Evolutionary conservation across 75 land plant species (phyloP).

Genomic region (Adiantum capillusveneris): DNA sequence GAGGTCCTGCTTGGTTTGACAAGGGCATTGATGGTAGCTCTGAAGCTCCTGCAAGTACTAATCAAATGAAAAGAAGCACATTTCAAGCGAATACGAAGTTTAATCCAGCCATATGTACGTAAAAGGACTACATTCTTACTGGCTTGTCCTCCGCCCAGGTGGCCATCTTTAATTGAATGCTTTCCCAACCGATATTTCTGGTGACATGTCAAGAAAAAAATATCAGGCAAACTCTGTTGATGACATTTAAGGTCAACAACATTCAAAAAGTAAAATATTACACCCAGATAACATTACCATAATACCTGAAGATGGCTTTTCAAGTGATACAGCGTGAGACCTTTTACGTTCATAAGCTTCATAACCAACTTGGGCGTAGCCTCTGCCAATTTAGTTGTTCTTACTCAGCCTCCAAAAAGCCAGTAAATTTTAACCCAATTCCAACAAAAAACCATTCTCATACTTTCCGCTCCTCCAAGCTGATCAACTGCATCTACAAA

Average conservation of each 20-base stretch:
- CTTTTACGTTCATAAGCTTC: constrained; percentile 27
- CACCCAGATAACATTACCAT: background rate
- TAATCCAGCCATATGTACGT: no score
- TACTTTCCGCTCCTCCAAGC: constrained; percentile 9
- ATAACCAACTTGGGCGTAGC: constrained; percentile 30
- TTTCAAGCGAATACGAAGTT: no score
- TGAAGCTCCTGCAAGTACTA: constrained; percentile 11
- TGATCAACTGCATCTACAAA: constrained; percentile 8
- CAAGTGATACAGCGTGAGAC: constrained; percentile 27
- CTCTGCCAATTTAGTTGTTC: no score
- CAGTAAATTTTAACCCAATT: no score
- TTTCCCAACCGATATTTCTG: constrained; percentile 50
- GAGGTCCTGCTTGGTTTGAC: constrained; percentile 11
- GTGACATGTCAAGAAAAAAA: background rate
- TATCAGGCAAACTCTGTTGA: no score
- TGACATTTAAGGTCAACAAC: background rate
- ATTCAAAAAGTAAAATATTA: background rate
- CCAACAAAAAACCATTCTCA: background rate
- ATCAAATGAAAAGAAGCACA: no score
- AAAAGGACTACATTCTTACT: no score
- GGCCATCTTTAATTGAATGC: constrained; percentile 28
- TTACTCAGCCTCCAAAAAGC: no score
- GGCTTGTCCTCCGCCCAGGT: background rate
- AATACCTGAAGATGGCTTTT: constrained; percentile 30
- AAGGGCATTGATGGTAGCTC: no score